Evolutionary conservation across 768 basidiomycete genomes (phyloP).

Genomic region (Leccinum pellstonianum): DNA sequence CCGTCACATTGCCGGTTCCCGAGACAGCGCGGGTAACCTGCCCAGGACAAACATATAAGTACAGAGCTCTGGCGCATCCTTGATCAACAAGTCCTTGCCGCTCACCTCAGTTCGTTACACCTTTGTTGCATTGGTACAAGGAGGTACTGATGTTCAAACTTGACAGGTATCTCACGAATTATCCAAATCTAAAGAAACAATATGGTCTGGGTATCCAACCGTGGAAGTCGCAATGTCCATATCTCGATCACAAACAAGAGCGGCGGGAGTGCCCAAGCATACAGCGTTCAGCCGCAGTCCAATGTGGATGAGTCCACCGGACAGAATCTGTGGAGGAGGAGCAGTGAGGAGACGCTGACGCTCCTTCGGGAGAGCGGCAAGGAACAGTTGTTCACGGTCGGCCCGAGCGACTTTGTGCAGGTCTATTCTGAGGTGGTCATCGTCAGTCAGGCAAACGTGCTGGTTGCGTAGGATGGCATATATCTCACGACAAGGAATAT

Average conservation of each 20-base stretch:
- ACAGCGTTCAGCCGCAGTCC: background rate
- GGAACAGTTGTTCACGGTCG: constrained; percentile 7
- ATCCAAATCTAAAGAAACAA: background rate
- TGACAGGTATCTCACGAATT: background rate
- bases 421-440: constrained; percentile 14
- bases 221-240: background rate
- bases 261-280: background rate
- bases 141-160: background rate
- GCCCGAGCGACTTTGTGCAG: constrained; percentile 14
- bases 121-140: background rate
- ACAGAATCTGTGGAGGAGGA: constrained; percentile 11
- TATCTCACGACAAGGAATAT: background rate
- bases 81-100: background rate
- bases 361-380: constrained; percentile 6
- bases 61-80: background rate
- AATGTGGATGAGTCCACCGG: background rate
- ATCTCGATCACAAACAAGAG: constrained; percentile 9
- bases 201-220: constrained; percentile 21
- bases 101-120: background rate
- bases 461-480: background rate
- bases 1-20: no score
- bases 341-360: constrained; percentile 8
- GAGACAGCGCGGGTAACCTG: background rate
- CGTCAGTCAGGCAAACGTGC: constrained; percentile 10
- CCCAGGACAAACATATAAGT: background rate